Conservation (phyloP, 108 stramenopile species). For the Conticribra guillardii region DNA sequence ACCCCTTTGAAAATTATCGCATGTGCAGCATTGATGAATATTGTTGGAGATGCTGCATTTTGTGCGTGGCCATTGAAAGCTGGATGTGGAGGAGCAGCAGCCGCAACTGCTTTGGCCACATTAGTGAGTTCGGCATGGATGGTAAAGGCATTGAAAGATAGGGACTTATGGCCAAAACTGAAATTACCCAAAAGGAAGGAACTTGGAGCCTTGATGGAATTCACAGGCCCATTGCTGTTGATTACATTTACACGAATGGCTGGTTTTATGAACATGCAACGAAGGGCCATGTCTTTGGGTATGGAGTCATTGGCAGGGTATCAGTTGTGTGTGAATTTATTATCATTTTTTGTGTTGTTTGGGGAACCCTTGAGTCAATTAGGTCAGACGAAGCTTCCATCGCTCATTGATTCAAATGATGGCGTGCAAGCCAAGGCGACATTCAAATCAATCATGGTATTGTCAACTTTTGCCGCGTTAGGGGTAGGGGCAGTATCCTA, state of each 20-base stretch:
- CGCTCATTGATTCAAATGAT: slow-evolving; percentile 64
- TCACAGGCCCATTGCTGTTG: slow-evolving; percentile 73
- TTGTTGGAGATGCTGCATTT: slow-evolving; percentile 69
- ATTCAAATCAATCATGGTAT: slow-evolving; percentile 66
- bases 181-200: slow-evolving; percentile 63
- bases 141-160: slow-evolving; percentile 58
- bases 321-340: slow-evolving; percentile 69
- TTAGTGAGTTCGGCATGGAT: slow-evolving; percentile 69
- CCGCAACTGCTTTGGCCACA: slow-evolving; percentile 78
- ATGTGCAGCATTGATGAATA: slow-evolving; percentile 63
- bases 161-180: slow-evolving; percentile 59
- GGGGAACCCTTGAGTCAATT: slow-evolving; percentile 82
- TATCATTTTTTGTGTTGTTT: slow-evolving; percentile 82
- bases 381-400: slow-evolving; percentile 73
- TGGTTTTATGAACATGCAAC: slow-evolving; percentile 78
- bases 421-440: slow-evolving; percentile 46
- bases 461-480: slow-evolving; percentile 56
- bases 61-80: slow-evolving; percentile 72
- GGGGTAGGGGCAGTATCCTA: slow-evolving; percentile 62
- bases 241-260: slow-evolving; percentile 76
- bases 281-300: slow-evolving; percentile 71
- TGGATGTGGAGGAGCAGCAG: slow-evolving; percentile 79
- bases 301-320: slow-evolving; percentile 67
- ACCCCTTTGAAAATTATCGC: slow-evolving; percentile 80
- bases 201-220: slow-evolving; percentile 56